phyloP scores from a whole-genome alignment of 495 filamentous ascomycete genomes.

The Penicillium ucsense region DNA sequence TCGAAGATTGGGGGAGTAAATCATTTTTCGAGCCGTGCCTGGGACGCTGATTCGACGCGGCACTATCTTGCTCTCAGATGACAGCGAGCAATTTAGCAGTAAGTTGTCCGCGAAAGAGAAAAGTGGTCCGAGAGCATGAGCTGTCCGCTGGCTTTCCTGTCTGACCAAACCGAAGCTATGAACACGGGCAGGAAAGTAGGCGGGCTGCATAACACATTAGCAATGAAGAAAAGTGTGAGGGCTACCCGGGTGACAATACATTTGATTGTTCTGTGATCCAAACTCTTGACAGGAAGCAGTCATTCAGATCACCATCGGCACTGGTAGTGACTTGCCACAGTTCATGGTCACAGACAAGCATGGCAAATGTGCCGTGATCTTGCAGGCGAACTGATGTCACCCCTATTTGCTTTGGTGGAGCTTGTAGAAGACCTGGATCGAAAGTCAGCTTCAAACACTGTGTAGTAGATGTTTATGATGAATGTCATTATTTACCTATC shows the following conservation, averaged over 20 bases:
- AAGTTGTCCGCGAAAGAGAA: slow-evolving; percentile 35
- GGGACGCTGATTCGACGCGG: slow-evolving; percentile 33
- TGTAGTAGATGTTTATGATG: not conserved
- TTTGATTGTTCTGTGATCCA: slow-evolving; percentile 39
- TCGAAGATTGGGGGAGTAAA: slow-evolving; percentile 30
- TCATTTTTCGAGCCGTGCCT: slow-evolving; percentile 33
- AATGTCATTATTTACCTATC: slow-evolving; percentile 15
- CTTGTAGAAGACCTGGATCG: slow-evolving; percentile 21
- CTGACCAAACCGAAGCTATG: slow-evolving; percentile 24
- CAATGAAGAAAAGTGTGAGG: not conserved
- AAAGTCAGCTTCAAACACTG: not conserved
- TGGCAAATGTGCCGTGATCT: slow-evolving; percentile 15
- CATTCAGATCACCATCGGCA: slow-evolving; percentile 8
- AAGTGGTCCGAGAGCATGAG: slow-evolving; percentile 19
- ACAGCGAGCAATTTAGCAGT: slow-evolving; percentile 32
- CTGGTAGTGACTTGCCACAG: slow-evolving; percentile 30
- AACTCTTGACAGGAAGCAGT: slow-evolving; percentile 23
- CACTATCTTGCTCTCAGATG: slow-evolving; percentile 23
- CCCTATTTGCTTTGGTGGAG: slow-evolving; percentile 20
- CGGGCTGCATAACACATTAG: slow-evolving; percentile 22
- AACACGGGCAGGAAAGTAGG: slow-evolving; percentile 28
- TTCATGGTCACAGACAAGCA: slow-evolving; percentile 31
- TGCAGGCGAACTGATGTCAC: slow-evolving; percentile 30
- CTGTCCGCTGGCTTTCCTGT: slow-evolving; percentile 2
- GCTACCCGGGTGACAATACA: slow-evolving; percentile 8